Evolutionary conservation across 305 asterid genomes (phyloP).

Genomic region (Nicotiana rustica): DNA sequence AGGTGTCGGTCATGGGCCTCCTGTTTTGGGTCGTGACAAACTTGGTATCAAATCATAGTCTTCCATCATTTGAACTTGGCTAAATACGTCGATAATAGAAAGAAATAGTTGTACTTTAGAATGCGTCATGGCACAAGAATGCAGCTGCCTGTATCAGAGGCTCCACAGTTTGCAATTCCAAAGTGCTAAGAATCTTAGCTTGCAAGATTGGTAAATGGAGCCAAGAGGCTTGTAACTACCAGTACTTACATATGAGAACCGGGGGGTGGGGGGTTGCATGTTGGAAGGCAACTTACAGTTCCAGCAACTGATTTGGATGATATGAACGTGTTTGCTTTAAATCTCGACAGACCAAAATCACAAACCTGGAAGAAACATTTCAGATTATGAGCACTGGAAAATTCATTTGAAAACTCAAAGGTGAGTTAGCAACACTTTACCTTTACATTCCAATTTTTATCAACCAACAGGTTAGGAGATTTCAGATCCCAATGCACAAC

Average conservation of each 20-base stretch:
- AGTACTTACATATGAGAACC: background rate
- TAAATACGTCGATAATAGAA: background rate
- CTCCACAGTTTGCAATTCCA: background rate
- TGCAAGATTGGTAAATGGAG: slow-evolving; percentile 15
- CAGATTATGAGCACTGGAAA: slow-evolving; percentile 3
- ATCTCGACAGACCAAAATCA: slow-evolving; percentile 92
- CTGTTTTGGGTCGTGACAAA: no score
- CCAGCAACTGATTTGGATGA: slow-evolving; percentile 93
- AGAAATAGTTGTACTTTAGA: background rate
- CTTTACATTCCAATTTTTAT: slow-evolving; percentile 93
- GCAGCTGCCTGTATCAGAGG: background rate
- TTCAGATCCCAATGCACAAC: slow-evolving; percentile 94
- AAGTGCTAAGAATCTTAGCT: background rate
- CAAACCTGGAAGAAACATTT: slow-evolving; percentile 64
- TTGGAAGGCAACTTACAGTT: slow-evolving; percentile 66
- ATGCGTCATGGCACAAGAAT: background rate
- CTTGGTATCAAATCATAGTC: background rate
- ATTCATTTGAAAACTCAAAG: slow-evolving; percentile 32
- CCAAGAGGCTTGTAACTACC: background rate
- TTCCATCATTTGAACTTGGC: background rate
- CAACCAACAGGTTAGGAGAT: slow-evolving; percentile 93
- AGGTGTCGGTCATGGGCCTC: background rate
- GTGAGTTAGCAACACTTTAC: slow-evolving; percentile 44
- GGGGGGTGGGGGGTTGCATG: slow-evolving; percentile 1
- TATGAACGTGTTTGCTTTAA: slow-evolving; percentile 90